phyloP scores from a whole-genome alignment of 176 grass and related monocot species.

The Cenchrus purpureus region DNA sequence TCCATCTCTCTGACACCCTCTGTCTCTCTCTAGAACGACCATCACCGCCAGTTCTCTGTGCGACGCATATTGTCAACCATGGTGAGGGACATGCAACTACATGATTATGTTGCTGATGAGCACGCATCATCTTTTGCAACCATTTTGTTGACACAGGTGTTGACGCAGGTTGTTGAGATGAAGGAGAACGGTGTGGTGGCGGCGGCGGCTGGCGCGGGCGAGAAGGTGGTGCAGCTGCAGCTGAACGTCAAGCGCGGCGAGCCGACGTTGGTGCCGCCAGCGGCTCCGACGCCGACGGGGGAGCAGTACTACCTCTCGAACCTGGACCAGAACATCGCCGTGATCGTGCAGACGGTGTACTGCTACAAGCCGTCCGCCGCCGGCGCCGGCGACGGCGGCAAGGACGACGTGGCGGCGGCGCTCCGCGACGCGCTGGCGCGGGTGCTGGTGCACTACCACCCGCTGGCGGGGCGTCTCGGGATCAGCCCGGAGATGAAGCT shows the following conservation, averaged over 20 bases:
- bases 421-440: conserved; percentile 73
- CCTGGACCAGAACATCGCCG: conserved; percentile 95
- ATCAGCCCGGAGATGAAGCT: conserved; percentile 89
- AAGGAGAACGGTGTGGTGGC: conserved; percentile 40
- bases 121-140: neutral
- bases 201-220: neutral
- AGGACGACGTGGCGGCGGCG: conserved; percentile 31
- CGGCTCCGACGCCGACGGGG: conserved; percentile 60
- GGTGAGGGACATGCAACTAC: conserved; percentile 33
- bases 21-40: neutral
- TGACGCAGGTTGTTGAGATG: conserved; percentile 50
- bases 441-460: conserved; percentile 87
- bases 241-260: conserved; percentile 59
- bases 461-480: conserved; percentile 74
- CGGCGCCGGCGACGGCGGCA: neutral
- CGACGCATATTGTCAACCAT: conserved; percentile 20
- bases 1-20: neutral
- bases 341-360: conserved; percentile 88
- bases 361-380: conserved; percentile 52
- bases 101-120: neutral
- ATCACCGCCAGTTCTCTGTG: neutral
- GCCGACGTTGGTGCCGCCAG: conserved; percentile 62
- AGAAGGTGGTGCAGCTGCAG: conserved; percentile 13
- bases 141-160: neutral
- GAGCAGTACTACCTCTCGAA: conserved; percentile 91